Evolutionary conservation across 2,329 filamentous ascomycete species (phyloP).

Genomic region (Fonsecaea pedrosoi): DNA sequence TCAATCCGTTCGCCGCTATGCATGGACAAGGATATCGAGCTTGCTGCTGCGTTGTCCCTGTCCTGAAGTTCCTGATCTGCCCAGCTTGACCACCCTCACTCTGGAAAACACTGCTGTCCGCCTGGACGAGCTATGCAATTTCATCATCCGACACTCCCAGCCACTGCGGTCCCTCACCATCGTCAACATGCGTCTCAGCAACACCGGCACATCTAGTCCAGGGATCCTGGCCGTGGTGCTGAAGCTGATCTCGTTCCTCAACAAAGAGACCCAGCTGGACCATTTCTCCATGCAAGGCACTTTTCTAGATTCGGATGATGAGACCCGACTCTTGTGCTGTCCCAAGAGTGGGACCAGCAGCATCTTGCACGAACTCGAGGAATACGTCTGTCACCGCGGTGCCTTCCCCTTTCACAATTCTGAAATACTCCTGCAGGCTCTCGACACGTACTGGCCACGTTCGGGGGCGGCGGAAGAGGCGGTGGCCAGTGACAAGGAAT

Average conservation of each 20-base stretch:
- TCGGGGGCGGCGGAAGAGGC: not conserved
- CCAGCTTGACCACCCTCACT: conserved; percentile 7
- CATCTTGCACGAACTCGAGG: conserved; percentile 3
- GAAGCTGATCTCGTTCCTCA: conserved; percentile 4
- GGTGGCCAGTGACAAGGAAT: not conserved
- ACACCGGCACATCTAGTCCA: not conserved
- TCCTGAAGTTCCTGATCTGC: not conserved
- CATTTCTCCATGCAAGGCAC: conserved; percentile 1
- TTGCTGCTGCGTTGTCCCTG: not conserved
- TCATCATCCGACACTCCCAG: not conserved
- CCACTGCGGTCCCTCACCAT: conserved; percentile 5
- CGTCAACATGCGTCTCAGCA: not conserved
- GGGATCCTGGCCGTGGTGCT: not conserved
- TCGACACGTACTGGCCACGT: not conserved
- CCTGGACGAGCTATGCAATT: not conserved
- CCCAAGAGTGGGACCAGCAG: not conserved
- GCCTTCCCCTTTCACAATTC: not conserved
- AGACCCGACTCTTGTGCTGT: not conserved
- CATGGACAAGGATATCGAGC: conserved; percentile 9
- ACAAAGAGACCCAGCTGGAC: not conserved
- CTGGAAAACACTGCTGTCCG: conserved; percentile 2
- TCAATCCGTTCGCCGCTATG: conserved; percentile 2
- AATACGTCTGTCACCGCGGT: conserved; percentile 4
- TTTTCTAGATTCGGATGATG: not conserved
- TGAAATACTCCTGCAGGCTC: not conserved